Conservation (phyloP, 2,329 filamentous ascomycete species). For the Cladophialophora chaetospira region DNA sequence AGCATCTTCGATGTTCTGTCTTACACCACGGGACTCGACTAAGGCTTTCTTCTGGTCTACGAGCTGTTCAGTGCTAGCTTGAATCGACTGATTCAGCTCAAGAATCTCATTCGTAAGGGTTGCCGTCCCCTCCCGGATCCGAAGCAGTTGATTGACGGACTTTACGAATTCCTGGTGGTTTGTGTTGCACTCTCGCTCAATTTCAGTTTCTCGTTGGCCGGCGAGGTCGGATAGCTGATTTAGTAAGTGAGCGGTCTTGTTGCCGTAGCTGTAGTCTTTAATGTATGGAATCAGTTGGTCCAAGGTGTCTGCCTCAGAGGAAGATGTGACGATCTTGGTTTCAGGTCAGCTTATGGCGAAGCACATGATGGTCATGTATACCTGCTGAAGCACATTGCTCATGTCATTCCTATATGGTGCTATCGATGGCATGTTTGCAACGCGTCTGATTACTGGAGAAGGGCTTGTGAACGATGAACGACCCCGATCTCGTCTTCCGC, state of each 20-base stretch:
- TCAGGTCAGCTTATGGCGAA: constrained; percentile 11
- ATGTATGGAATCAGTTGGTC: constrained; percentile 94
- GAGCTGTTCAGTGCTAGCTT: constrained; percentile 89
- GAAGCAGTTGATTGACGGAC: constrained; percentile 91
- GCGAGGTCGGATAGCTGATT: constrained; percentile 80
- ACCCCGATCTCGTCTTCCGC: neutral
- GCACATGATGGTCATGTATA: constrained; percentile 18
- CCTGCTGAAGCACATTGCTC: constrained; percentile 44
- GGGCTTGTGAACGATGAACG: neutral
- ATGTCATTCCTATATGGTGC: constrained; percentile 40
- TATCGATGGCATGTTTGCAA: constrained; percentile 40
- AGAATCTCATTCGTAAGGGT: constrained; percentile 87
- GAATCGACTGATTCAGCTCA: constrained; percentile 89
- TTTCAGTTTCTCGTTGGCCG: constrained; percentile 82
- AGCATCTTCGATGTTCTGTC: constrained; percentile 94
- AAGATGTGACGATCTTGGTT: constrained; percentile 81
- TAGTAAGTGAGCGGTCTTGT: constrained; percentile 71
- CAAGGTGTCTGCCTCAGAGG: constrained; percentile 89
- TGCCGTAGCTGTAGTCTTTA: constrained; percentile 80
- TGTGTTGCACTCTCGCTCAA: constrained; percentile 89
- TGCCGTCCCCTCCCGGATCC: constrained; percentile 87
- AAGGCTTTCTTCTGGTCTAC: constrained; percentile 92
- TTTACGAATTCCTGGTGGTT: constrained; percentile 96
- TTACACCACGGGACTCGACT: constrained; percentile 86
- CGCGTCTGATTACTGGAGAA: neutral